These are phyloP conservation scores for Neonectria ditissima DNA, from an alignment of 2,329 filamentous ascomycete species.

Conservation along the genomic window DNA sequence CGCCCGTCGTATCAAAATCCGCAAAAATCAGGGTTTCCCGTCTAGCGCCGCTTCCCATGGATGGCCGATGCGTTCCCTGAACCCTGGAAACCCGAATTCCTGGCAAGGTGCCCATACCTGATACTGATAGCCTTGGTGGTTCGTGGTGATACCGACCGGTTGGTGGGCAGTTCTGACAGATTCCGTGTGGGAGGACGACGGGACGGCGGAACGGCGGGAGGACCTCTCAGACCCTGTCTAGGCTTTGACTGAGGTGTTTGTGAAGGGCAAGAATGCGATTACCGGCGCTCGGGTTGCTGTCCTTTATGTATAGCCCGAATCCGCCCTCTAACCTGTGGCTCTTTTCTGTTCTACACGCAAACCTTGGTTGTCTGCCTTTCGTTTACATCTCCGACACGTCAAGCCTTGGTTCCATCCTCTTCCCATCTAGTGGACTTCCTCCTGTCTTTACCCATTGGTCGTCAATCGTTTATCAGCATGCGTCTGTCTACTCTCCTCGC, in stretches of 20 bases:
- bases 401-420: slow-evolving; percentile 1
- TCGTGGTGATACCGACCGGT: not conserved
- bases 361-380: not conserved
- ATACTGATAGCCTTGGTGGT: too few species aligned
- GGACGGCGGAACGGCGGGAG: not conserved
- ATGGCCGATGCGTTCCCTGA: not conserved
- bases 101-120: too few species aligned
- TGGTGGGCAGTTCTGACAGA: not conserved
- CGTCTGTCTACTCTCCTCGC: slow-evolving; percentile 21
- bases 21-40: not conserved
- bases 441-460: not conserved
- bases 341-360: slow-evolving; percentile 12
- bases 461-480: slow-evolving; percentile 10
- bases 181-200: not conserved
- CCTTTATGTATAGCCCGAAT: slow-evolving; percentile 12
- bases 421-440: not conserved
- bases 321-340: slow-evolving; percentile 9
- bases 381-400: slow-evolving; percentile 8
- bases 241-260: not conserved
- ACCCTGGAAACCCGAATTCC: not conserved
- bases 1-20: slow-evolving; percentile 7
- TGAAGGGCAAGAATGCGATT: not conserved
- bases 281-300: not conserved
- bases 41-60: not conserved
- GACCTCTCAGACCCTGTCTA: not conserved